phyloP scores from a whole-genome alignment of 1,139 yeast genomes.

The Saccharomyces hybrid region DNA sequence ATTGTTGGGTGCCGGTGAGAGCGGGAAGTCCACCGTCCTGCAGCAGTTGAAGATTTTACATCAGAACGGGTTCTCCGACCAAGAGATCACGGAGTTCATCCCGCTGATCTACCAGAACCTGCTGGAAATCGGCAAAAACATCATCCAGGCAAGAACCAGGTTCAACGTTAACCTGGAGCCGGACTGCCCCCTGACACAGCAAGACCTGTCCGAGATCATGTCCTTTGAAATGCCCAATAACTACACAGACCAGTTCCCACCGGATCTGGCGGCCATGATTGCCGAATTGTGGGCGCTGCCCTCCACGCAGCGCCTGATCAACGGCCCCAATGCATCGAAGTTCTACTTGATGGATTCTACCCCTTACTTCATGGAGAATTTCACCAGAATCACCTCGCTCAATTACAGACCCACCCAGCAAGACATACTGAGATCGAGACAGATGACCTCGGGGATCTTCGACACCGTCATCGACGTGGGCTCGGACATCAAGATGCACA shows the following conservation, averaged over 20 bases:
- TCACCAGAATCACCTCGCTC: slow-evolving; percentile 52
- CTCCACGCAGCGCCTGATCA: slow-evolving; percentile 50
- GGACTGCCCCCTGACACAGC: slow-evolving; percentile 8
- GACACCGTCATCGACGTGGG: slow-evolving; percentile 78
- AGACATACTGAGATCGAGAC: slow-evolving; percentile 80
- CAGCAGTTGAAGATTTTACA: slow-evolving; percentile 70
- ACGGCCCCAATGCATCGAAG: slow-evolving; percentile 52
- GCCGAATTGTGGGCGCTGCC: slow-evolving; percentile 50
- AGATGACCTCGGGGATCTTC: slow-evolving; percentile 87
- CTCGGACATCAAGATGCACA: slow-evolving; percentile 56
- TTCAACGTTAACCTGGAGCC: slow-evolving; percentile 17
- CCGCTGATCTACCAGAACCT: slow-evolving; percentile 66
- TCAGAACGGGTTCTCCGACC: slow-evolving; percentile 57
- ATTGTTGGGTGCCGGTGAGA: slow-evolving; percentile 69
- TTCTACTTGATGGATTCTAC: slow-evolving; percentile 88
- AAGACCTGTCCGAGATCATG: slow-evolving; percentile 7
- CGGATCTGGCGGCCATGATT: slow-evolving; percentile 18
- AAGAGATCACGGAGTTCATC: slow-evolving; percentile 57
- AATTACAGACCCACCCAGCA: slow-evolving; percentile 64
- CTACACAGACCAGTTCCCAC: background rate
- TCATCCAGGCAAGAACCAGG: slow-evolving; percentile 38
- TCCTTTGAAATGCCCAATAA: slow-evolving; percentile 7
- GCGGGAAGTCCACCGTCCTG: slow-evolving; percentile 70
- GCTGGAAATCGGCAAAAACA: slow-evolving; percentile 54
- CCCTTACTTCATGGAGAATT: slow-evolving; percentile 62